Evolutionary conservation across 192 early-diverging fungal species (phyloP), one percentile per base, ranked within the genome.

Genomic region (Glomus cerebriforme): DNA sequence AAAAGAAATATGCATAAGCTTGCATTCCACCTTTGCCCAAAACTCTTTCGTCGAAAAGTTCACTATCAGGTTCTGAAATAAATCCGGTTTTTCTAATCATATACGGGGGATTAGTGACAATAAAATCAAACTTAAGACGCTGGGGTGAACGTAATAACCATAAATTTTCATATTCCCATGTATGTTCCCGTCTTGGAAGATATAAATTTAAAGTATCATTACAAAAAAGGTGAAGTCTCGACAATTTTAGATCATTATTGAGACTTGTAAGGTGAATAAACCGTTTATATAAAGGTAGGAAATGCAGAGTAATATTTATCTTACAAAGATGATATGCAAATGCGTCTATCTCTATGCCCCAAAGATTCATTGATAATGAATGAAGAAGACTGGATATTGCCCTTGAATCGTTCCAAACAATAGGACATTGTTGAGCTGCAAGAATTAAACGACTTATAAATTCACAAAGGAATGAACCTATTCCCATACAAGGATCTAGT

Each of bases 61-160:
- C 74, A 19, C 81, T 77, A 37, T 90, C 88, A 2, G 88, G 87
- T 7, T 83, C 81, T 3, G 86, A 81, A 24, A 88, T 85, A 29
- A 86, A 88, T 2, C 88, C 88, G 0, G 87, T 90, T 59, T 88
- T 88, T 62, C 88, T 79, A 24, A 88, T 90, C 86, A 90, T 87
- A 67, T 90, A 90, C 7, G 89, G 89, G 17, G 89, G 89, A 70
- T 90, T 90, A 37, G 89, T 90, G 19, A 89, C 89, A 58, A 90
- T 86, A 68, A 83, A 90, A 59, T 87, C 83, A 63, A 90, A 88
- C 54, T 82, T 85, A 19, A 88, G 79, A n/a, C 47, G 27, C 9
- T 62, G 59, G 0, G 87, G 82, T 45, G 87, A 81, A 6, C 89
- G 79, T 9, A 90, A 70, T 67, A 59, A 54, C 15, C 62, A 19